A percentile compares a stretch with the other conserved stretches of the same genome.
These are phyloP conservation scores for Boletus coccyginus DNA, from an alignment of 768 basidiomycete species.

Conservation along the genomic window DNA sequence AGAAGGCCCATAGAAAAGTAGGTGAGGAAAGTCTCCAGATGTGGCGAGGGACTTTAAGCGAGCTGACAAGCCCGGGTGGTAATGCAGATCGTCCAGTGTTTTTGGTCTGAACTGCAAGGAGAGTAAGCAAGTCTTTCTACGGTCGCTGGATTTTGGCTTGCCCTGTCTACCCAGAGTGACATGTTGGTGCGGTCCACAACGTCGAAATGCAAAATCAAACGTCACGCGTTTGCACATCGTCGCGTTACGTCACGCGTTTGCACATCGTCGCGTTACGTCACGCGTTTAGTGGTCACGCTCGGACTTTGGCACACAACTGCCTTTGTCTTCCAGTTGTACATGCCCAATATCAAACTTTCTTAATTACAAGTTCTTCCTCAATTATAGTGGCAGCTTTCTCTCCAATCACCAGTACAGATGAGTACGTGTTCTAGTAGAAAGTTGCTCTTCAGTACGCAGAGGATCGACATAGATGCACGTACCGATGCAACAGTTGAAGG, in stretches of 20 bases:
- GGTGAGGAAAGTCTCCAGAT: conserved; percentile 94
- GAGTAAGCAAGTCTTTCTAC: neutral
- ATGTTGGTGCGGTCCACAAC: conserved; percentile 29
- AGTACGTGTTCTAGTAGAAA: conserved; percentile 20
- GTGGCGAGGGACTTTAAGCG: conserved; percentile 79
- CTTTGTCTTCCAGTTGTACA: neutral
- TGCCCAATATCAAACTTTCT: conserved; percentile 5
- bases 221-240: conserved; percentile 2
- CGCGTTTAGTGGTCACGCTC: conserved; percentile 28
- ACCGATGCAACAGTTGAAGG: conserved; percentile 39
- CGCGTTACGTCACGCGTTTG: too few relatives aligned
- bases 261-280: too few relatives aligned
- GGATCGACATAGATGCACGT: neutral
- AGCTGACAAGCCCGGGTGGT: conserved; percentile 77
- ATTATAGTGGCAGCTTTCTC: conserved; percentile 25
- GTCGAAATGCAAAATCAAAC: neutral
- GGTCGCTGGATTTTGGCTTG: neutral
- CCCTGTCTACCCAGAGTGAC: conserved; percentile 70
- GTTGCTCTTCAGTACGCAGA: neutral
- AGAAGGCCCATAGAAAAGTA: conserved; percentile 96
- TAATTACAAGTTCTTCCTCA: conserved; percentile 21
- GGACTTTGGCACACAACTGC: neutral
- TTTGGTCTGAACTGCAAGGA: conserved; percentile 76
- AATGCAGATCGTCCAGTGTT: conserved; percentile 81
- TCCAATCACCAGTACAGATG: conserved; percentile 24